Evolutionary conservation across 2,329 filamentous ascomycete genomes (phyloP).

Genomic region (Sporothrix brunneoviolacea): DNA sequence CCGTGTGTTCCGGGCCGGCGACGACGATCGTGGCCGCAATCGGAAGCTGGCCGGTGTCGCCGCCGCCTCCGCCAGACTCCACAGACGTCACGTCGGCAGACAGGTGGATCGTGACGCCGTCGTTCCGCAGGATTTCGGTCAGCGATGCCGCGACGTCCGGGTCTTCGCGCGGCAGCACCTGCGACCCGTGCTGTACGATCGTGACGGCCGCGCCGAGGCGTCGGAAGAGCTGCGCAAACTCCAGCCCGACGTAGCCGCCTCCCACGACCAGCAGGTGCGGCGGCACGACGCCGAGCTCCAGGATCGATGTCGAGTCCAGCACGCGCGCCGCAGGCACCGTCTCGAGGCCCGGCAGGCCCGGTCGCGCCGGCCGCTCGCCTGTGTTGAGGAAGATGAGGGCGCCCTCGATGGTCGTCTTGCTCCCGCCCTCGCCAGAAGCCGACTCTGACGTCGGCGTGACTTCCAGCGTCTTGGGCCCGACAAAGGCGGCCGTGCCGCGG

Average conservation of each 20-base stretch:
- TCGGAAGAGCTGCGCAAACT: constrained; percentile 47
- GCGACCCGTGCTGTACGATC: constrained; percentile 36
- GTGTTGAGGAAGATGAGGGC: constrained; percentile 41
- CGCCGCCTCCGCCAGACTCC: constrained; percentile 10
- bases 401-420: constrained; percentile 27
- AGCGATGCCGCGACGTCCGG: constrained; percentile 39
- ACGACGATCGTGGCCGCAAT: constrained; percentile 11
- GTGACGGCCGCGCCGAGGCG: constrained; percentile 44
- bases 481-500: constrained; percentile 39
- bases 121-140: constrained; percentile 36
- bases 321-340: constrained; percentile 29
- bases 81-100: constrained; percentile 26
- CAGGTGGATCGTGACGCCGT: constrained; percentile 31
- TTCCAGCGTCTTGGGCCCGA: constrained; percentile 31
- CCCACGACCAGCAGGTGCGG: constrained; percentile 44
- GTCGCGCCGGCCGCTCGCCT: constrained; percentile 36
- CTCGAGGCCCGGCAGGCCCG: constrained; percentile 32
- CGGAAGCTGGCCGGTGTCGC: background rate
- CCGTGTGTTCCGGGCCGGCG: constrained; percentile 12
- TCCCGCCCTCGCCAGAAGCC: too few species aligned
- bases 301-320: constrained; percentile 41
- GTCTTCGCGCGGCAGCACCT: constrained; percentile 41
- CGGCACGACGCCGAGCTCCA: constrained; percentile 40
- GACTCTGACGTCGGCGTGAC: constrained; percentile 27
- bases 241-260: constrained; percentile 46